phyloP scores from a whole-genome alignment of 345 rosid species.

The Citrus medica region DNA sequence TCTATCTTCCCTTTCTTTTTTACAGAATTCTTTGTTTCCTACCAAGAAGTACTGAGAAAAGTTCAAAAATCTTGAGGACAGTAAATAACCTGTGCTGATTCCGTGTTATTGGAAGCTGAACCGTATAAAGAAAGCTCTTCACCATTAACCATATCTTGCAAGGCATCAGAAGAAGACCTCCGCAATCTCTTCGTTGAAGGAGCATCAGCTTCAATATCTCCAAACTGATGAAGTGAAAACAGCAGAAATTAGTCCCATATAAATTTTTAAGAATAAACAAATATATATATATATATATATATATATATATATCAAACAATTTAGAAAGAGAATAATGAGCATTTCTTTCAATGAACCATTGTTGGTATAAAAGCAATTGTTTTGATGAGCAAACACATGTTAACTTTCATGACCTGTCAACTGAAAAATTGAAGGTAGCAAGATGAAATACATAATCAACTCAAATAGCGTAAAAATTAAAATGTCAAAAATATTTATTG shows the following conservation, averaged over 20 bases:
- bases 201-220: slow-evolving; percentile 84
- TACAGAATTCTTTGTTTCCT: neutral
- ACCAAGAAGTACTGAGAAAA: neutral
- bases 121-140: slow-evolving; percentile 94
- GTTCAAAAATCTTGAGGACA: neutral
- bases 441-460: neutral
- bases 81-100: slow-evolving; percentile 74
- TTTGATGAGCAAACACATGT: neutral
- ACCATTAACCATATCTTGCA: slow-evolving; percentile 81
- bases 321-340: neutral
- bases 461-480: slow-evolving; percentile 4
- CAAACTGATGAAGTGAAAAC: slow-evolving; percentile 51
- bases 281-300: neutral
- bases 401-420: neutral
- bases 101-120: slow-evolving; percentile 67
- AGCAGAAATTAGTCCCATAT: neutral
- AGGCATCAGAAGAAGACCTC: slow-evolving; percentile 72
- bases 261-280: neutral
- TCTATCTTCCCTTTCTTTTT: neutral
- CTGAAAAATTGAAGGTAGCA: neutral
- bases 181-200: slow-evolving; percentile 77
- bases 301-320: neutral
- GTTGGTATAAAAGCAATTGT: neutral
- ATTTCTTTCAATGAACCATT: neutral
- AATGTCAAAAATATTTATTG: neutral